Evolutionary conservation across 306 rosid species (phyloP), one percentile per base, ranked within the genome.

Genomic region (Vigna trinervia): DNA sequence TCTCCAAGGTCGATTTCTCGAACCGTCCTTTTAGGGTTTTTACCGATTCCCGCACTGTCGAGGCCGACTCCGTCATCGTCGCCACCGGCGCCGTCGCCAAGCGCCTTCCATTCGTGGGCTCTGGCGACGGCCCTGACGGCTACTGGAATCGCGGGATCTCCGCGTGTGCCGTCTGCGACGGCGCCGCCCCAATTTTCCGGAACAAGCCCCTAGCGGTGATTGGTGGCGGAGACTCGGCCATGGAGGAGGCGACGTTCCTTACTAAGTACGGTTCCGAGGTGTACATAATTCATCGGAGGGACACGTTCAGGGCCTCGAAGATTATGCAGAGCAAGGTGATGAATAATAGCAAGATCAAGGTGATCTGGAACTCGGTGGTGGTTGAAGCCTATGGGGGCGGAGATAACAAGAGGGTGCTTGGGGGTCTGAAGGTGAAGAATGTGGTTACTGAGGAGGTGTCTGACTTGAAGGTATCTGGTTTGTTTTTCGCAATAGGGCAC

Each of bases 181-280:
- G 98, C 0, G 98, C 98, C 0, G 96, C 96, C 0, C 98, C 97
- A 0, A 87, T 91, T 17, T 91, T 94, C 62, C 65, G 90, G 45
- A 83, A 88, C 83, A 88, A 85, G 69, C 94, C 91, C 0, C 65
- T 94, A 54, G 98, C 87, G 6, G 96, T 94, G 60, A 84, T 94
- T 41, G 96, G 98, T 0, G 98, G 98, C 0, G 97, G 98, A 0
- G 97, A 94, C 57, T 90, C 98, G 14, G 94, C 98, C 2, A 91
- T 90, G 97, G 98, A 91, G 74, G 98, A 94, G 63, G 97, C 97
- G 0, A 91, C 80, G 6, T 94, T 91, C 63, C 87, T 94, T 19
- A 91, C 98, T 3, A 94, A 91, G 80, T 94, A 86, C 34, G 97
- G 91, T 8, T 90, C 90, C 6, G 85, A 86, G 23, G 98, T 94